Evolutionary conservation across 768 basidiomycete genomes (phyloP).

Genomic region (Suillus spraguei): DNA sequence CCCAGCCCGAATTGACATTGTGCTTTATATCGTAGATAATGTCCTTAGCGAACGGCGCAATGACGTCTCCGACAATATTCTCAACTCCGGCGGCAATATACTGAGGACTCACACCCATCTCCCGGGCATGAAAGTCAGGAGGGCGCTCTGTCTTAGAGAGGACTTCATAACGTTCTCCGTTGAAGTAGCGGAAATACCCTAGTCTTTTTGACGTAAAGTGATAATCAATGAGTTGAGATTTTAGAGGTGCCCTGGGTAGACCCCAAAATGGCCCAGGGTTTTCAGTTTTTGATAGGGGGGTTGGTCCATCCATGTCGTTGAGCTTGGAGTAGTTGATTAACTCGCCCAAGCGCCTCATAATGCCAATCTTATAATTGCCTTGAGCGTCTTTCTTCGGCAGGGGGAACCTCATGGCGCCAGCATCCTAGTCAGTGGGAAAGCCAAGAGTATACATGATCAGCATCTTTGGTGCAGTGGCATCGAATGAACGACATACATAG

Average conservation of each 20-base stretch:
- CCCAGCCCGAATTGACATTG: constrained; percentile 20
- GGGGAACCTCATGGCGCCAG: constrained; percentile 45
- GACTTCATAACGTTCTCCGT: constrained; percentile 12
- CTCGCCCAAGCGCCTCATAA: constrained; percentile 30
- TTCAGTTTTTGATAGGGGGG: too few species aligned
- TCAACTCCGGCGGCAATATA: constrained; percentile 21
- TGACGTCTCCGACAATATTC: constrained; percentile 20
- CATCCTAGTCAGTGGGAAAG: constrained; percentile 25
- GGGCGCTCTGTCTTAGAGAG: too few species aligned
- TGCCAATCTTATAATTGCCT: constrained; percentile 13
- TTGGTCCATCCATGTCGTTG: too few species aligned
- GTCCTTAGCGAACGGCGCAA: constrained; percentile 19
- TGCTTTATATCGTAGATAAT: constrained; percentile 25
- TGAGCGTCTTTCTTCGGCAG: constrained; percentile 19
- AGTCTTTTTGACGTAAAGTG: too few species aligned
- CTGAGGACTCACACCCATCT: constrained; percentile 6
- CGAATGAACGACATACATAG: constrained; percentile 28
- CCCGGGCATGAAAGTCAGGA: neutral
- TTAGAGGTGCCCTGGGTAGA: neutral
- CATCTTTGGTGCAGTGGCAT: neutral
- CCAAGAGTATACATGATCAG: neutral
- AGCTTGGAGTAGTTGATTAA: constrained; percentile 26
- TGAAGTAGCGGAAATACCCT: constrained; percentile 26
- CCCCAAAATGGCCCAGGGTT: too few species aligned
- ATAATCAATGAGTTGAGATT: too few species aligned